Evolutionary conservation across 768 basidiomycete genomes (phyloP), one percentile per base, ranked within the genome.

Genomic region (Naganishia friedmannii): DNA sequence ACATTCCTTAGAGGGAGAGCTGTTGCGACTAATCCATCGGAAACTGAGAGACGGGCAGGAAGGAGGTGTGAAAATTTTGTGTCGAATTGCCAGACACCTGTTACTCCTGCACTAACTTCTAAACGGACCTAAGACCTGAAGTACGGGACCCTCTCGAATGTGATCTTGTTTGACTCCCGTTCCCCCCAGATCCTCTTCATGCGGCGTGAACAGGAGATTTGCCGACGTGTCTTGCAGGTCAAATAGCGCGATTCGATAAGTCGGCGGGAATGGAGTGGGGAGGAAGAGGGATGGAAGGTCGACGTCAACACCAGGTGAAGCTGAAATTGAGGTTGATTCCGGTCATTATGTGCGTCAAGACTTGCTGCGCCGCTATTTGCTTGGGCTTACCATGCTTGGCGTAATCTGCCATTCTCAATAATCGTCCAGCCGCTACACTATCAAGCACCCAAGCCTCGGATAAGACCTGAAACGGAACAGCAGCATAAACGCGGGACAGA

Each of bases 401-500:
- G 17, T 63, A 63, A 29, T 63, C 60, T 12, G 37, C 60, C 39
- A 63, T n/a, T 26, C 26, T 26, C 39, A 26, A 26, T 19, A 63
- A 21, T 15, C 60, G 23, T 17, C 39, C 39, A 26, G 42, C 26
- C 17, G 21, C 23, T 28, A 42, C 19, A 45, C 60, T 63, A 15
- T 63, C 60, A 13, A 45, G 3, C 2, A 63, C 28, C 60, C 60
- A 63, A 10, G n/a, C 23, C 15, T 63, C 60, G 21, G 60, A 63
- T 15, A 63, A 46, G n/a, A 63, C 42, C 60, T 63, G 42, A 21
- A n/a, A 34, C 21, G 26, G 32, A 6, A 17, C 9, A 37, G 12
- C 31, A 63, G n/a, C 34, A 58, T 3, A 23, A 3, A 23, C 8
- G 42, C 26, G 26, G 17, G 9, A 21, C 23, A 23, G n/a, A 26